Evolutionary conservation across 176 grass and related monocot genomes (phyloP).

Genomic region (Zoysia pacifica): DNA sequence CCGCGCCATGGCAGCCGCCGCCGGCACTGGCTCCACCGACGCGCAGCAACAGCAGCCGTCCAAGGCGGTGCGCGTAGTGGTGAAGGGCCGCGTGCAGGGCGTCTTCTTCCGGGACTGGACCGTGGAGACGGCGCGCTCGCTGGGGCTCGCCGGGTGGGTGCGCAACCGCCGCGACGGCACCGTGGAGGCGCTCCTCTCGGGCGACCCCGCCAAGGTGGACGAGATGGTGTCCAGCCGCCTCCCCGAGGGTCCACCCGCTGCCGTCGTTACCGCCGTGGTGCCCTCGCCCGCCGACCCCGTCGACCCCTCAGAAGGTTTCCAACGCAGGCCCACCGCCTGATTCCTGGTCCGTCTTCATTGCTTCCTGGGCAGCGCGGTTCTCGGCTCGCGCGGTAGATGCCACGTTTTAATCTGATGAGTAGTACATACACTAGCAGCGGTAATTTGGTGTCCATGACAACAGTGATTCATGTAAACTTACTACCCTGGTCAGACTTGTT

Average conservation of each 20-base stretch:
- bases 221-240: constrained; percentile 68
- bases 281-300: constrained; percentile 51
- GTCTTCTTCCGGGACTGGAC: constrained; percentile 88
- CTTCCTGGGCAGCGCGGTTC: too few species aligned
- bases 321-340: constrained; percentile 65
- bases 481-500: too few species aligned
- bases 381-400: too few species aligned
- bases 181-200: constrained; percentile 81
- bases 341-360: background rate
- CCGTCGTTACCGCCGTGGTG: constrained; percentile 63
- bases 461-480: too few species aligned
- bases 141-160: constrained; percentile 78
- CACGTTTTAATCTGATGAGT: too few species aligned
- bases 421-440: too few species aligned
- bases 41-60: background rate
- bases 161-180: constrained; percentile 78
- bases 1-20: constrained; percentile 33
- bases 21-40: background rate
- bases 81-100: constrained; percentile 83
- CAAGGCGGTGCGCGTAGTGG: constrained; percentile 59
- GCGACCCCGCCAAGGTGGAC: constrained; percentile 52
- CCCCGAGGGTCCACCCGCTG: constrained; percentile 40
- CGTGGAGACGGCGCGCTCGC: constrained; percentile 60
- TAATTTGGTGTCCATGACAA: too few species aligned
- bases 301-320: constrained; percentile 55